Percentiles rank a stretch among this genome's conserved stretches.
These are phyloP conservation scores for Cylindrodendrum hubeiense DNA, from an alignment of 2,329 filamentous ascomycete species.

Conservation along the genomic window DNA sequence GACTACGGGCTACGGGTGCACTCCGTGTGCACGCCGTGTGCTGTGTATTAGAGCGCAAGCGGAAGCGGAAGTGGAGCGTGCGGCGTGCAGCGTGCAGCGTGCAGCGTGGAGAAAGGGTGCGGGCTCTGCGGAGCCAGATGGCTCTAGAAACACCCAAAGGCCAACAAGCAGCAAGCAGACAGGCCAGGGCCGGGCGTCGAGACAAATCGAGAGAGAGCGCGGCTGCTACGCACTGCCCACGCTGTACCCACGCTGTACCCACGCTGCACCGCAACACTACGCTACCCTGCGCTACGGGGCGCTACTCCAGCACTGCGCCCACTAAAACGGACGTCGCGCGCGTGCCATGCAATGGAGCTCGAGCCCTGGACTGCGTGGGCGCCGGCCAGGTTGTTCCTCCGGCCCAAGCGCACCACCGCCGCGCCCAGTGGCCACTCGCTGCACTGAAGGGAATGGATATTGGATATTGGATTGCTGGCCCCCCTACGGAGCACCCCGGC, in stretches of 20 bases:
- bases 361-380: too few relatives aligned
- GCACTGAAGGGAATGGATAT: too few relatives aligned
- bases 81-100: too few relatives aligned
- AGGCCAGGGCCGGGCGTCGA: slow-evolving; percentile 18
- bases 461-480: too few relatives aligned
- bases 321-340: neutral
- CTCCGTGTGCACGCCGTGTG: neutral
- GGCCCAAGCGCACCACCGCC: too few relatives aligned
- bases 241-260: too few relatives aligned
- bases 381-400: too few relatives aligned
- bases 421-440: too few relatives aligned
- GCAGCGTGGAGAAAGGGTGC: neutral
- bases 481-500: too few relatives aligned
- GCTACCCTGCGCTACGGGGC: neutral
- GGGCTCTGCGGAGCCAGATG: slow-evolving; percentile 5
- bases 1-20: neutral
- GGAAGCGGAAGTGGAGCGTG: neutral
- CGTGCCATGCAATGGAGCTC: neutral
- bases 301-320: neutral
- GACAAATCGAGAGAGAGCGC: slow-evolving; percentile 24
- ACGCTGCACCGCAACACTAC: neutral
- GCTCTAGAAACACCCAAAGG: slow-evolving; percentile 1
- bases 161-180: neutral
- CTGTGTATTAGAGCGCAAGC: neutral
- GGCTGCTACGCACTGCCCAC: too few relatives aligned